phyloP scores from a whole-genome alignment of 75 land plant genomes.

The Cupressus sempervirens region DNA sequence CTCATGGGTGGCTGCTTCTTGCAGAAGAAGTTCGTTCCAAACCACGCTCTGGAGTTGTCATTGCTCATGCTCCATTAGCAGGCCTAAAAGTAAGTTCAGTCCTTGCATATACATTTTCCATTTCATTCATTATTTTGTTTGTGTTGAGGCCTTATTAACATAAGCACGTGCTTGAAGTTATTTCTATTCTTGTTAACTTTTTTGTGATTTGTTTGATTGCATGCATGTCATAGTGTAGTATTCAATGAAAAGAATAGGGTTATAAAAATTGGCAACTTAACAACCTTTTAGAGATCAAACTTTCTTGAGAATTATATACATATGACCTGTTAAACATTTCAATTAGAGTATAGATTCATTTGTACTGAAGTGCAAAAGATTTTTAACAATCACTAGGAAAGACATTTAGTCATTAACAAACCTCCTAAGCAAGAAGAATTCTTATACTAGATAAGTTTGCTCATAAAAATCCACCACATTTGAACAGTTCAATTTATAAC shows the following conservation, averaged over 20 bases:
- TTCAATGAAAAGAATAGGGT: background rate
- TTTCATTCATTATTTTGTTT: background rate
- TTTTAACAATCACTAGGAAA: background rate
- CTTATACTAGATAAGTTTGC: background rate
- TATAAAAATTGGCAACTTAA: background rate
- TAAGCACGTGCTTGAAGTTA: background rate
- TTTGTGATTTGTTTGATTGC: background rate
- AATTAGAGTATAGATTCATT: background rate
- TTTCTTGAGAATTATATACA: too few species aligned
- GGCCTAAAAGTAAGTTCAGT: slow-evolving; percentile 78
- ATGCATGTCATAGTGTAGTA: background rate
- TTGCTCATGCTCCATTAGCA: slow-evolving; percentile 87
- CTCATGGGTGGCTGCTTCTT: slow-evolving; percentile 74
- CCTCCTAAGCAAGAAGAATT: background rate
- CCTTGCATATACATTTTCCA: background rate
- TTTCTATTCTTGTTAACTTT: background rate
- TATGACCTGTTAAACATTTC: background rate
- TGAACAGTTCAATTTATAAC: background rate
- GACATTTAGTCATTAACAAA: background rate
- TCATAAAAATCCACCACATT: background rate
- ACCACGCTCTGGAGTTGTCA: slow-evolving; percentile 55
- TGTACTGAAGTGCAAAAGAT: background rate
- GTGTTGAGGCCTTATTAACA: background rate
- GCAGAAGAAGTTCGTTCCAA: slow-evolving; percentile 62
- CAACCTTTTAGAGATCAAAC: background rate